A percentile compares a stretch with the other conserved stretches of the same genome.
phyloP scores from a whole-genome alignment of 2,329 filamentous ascomycete species.

The Epichloe glyceriae region DNA sequence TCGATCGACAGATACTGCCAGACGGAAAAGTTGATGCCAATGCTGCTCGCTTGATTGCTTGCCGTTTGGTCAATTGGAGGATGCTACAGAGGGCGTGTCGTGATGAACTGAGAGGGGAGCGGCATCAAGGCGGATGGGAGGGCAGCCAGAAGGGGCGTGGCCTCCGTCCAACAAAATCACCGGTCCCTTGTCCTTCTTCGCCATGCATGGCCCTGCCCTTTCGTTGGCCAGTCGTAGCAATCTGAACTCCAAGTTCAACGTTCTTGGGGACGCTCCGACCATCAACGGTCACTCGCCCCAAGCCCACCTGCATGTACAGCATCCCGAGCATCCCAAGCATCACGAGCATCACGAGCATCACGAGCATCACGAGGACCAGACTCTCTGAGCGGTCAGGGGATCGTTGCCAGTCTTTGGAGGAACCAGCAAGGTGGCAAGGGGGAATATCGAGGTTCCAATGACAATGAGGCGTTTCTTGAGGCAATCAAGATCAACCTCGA shows the following conservation, averaged over 20 bases:
- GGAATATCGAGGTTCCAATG: not conserved
- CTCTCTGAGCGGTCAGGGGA: slow-evolving; percentile 1
- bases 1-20: no score
- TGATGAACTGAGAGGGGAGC: slow-evolving; percentile 3
- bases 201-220: not conserved
- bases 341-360: no score
- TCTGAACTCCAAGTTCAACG: not conserved
- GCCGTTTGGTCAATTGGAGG: no score
- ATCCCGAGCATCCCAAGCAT: not conserved
- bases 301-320: not conserved
- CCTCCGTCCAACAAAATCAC: slow-evolving; percentile 3
- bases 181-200: not conserved
- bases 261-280: slow-evolving; percentile 1
- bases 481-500: no score
- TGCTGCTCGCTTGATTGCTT: no score
- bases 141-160: not conserved
- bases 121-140: not conserved
- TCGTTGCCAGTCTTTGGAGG: not conserved
- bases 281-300: not conserved
- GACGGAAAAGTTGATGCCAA: no score
- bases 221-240: not conserved
- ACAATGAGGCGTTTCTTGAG: not conserved
- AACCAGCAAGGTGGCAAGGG: not conserved
- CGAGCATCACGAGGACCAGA: slow-evolving; percentile 1
- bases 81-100: slow-evolving; percentile 1